Evolutionary conservation across 768 basidiomycete species (phyloP), one percentile per base, ranked within the genome.

Genomic region (Arthromyces matolae): DNA sequence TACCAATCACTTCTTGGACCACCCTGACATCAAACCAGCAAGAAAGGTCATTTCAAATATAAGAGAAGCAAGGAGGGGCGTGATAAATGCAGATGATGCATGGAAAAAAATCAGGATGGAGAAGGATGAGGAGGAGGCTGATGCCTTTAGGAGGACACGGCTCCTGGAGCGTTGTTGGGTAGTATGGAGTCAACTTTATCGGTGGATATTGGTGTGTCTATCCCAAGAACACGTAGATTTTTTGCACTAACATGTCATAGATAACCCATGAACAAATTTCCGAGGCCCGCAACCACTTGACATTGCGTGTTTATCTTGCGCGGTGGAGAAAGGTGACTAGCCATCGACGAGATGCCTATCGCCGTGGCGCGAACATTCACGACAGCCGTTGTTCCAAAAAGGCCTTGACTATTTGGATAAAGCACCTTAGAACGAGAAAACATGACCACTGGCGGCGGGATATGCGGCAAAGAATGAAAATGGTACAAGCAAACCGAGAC

Each of bases 51-150:
- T 71, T 20, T 59, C 63, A 5, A 53, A 57, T 31, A 64, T 64
- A 37, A 62, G 72, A 39, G 73, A 71, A 52, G 71, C 73, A 22
- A 75, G 67, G 54, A 74, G 71, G 10, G 79, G 71, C 53, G 67
- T 72, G n/a, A 64, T 81, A 16, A 81, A 86, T 56, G 80, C 85
- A 59, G 80, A 85, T 45, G 84, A 87, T 48, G 84, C 84, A 0
- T 92, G 88, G 86, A 81, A 82, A 54, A 87, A 82, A 52, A 81
- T 89, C 27, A 75, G 77, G 59, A 78, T 84, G 72, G 74, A 78
- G 37, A 78, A 79, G 56, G 81, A 88, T 53, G 84, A 90, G 59
- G 71, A 76, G 55, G 77, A 80, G 23, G 91, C 91, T 16, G 86
- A 83, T 61, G 70, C 71, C 46, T 90, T 84, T 63, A 72, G 83